Percentiles rank a stretch among this genome's conserved stretches.
phyloP scores from a whole-genome alignment of 495 filamentous ascomycete genomes.

The Penicillium bialowiezense region DNA sequence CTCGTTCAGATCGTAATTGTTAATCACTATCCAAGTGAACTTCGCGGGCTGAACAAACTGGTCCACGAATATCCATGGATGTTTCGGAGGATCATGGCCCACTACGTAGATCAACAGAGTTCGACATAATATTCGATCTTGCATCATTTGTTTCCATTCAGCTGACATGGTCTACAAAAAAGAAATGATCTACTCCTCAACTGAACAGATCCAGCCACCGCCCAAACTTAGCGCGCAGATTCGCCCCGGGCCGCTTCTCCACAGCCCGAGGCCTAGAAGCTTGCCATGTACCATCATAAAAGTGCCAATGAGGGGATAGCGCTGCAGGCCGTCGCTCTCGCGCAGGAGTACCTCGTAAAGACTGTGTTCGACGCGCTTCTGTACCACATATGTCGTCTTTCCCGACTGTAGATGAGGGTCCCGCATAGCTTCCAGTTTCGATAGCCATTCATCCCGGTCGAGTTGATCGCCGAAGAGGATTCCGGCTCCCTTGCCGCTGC shows the following conservation, averaged over 20 bases:
- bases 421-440: conserved; percentile 12
- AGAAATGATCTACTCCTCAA: no score
- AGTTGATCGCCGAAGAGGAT: conserved; percentile 56
- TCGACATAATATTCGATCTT: no score
- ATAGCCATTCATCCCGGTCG: conserved; percentile 63
- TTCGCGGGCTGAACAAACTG: no score
- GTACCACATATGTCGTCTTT: conserved; percentile 24
- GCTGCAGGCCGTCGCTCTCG: not conserved
- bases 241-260: conserved; percentile 21
- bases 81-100: no score
- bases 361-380: conserved; percentile 26
- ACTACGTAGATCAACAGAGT: no score
- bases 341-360: conserved; percentile 21
- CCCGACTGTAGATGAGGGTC: conserved; percentile 1
- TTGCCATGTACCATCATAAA: conserved; percentile 22
- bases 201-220: conserved; percentile 17
- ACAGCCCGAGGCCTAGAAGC: conserved; percentile 24
- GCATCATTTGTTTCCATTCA: no score
- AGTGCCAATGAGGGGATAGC: conserved; percentile 27
- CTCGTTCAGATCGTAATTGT: no score
- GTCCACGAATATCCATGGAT: no score
- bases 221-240: conserved; percentile 19
- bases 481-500: conserved; percentile 29
- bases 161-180: no score
- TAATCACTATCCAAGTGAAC: no score